These are phyloP conservation scores for Begonia peltatifolia DNA, from an alignment of 306 rosid genomes.

Conservation along the genomic window DNA sequence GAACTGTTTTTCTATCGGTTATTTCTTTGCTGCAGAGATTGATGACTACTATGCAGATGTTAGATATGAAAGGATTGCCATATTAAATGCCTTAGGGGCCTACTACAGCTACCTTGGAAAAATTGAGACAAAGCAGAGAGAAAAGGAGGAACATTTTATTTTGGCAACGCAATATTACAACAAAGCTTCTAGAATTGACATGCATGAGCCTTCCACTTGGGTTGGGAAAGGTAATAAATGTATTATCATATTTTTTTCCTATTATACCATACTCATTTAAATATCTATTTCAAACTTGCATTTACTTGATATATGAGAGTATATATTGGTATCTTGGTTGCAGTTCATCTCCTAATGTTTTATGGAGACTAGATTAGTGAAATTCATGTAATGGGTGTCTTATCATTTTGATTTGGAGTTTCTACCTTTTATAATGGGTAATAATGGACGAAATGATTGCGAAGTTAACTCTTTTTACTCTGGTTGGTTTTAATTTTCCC, in stretches of 20 bases:
- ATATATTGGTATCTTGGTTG: too few species aligned
- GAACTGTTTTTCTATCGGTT: not conserved
- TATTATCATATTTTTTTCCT: too few species aligned
- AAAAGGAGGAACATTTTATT: constrained; percentile 95
- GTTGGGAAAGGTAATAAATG: constrained; percentile 71
- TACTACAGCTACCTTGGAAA: constrained; percentile 94
- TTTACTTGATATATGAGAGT: too few species aligned
- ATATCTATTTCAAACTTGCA: not conserved
- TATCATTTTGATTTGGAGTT: not conserved
- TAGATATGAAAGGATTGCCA: constrained; percentile 95
- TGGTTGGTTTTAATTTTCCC: too few species aligned
- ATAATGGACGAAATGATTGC: not conserved
- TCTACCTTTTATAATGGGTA: not conserved
- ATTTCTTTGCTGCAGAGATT: constrained; percentile 45
- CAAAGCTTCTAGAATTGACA: constrained; percentile 35
- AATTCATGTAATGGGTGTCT: too few species aligned
- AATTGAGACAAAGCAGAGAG: constrained; percentile 93
- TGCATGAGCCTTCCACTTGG: constrained; percentile 98
- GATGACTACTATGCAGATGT: constrained; percentile 96
- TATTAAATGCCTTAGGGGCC: constrained; percentile 91
- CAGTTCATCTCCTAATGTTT: not conserved
- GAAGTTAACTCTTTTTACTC: too few species aligned
- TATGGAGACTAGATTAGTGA: not conserved
- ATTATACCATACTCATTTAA: too few species aligned
- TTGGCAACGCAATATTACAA: constrained; percentile 95